Evolutionary conservation across 495 filamentous ascomycete genomes (phyloP), one percentile per base, ranked within the genome.

Genomic region (Xylaria cubensis): DNA sequence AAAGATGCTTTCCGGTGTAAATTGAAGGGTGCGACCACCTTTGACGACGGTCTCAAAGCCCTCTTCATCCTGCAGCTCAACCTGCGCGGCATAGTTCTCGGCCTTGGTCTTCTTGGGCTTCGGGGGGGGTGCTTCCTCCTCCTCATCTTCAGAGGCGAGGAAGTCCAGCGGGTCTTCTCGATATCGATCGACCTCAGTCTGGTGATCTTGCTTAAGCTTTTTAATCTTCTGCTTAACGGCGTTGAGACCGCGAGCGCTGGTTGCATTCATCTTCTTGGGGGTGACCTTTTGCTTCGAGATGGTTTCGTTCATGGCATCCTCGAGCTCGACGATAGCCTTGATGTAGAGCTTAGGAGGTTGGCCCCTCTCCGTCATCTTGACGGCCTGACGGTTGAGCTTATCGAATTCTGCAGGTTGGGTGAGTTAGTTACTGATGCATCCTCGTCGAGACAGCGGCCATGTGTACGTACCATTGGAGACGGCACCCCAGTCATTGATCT

Each of bases 231-330:
- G 96, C 85, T 97, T 97, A 74, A 98, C 92, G 63, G 94, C 93
- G 78, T 98, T 99, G 76, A 99, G 88, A 77, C 94, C 94, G 85
- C 94, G 93, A 71, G 94, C 91, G 77, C 94, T 97, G 79, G 92
- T 94, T 51, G 95, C 93, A 82, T 98, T 99, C 95, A 98, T 97
- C 88, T 98, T 98, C 90, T 97, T 97, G 64, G 92, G 91, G 8
- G 94, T 91, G 73, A 95, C 92, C 85, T 98, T 99, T 81, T 97
- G 94, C 86, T 97, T 97, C 77, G 92, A 88, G 70, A 94, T 88
- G 19, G 94, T 92, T 84, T 98, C 97, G 80, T 94, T 94, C 90
- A 97, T 92, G 80, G 92, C 91, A 80, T 97, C 95, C 84, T 99
- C 97, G 55, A 99, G 86, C 76, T 98, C 95, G 73, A 95, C 90